phyloP scores from a whole-genome alignment of 257 asterid species.

The Penstemon newberryi region DNA sequence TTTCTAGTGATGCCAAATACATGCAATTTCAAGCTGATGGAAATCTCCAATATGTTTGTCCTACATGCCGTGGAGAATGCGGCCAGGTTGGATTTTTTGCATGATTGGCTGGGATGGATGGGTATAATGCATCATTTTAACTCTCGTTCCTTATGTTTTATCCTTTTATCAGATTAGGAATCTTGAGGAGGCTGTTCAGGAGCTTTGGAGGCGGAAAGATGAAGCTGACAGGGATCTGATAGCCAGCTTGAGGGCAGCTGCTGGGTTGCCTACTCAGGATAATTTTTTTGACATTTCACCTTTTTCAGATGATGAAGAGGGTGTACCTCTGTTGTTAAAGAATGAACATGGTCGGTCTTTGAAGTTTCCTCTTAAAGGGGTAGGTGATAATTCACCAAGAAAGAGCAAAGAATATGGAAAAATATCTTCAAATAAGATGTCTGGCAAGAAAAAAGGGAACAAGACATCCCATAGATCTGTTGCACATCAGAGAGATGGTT shows the following conservation, averaged over 20 bases:
- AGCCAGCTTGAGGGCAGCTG: constrained; percentile 80
- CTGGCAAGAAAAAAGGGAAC: constrained; percentile 59
- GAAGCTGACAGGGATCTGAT: constrained; percentile 83
- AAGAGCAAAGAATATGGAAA: constrained; percentile 71
- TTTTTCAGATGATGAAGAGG: constrained; percentile 94
- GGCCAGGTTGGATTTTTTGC: constrained; percentile 51
- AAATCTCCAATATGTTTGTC: constrained; percentile 86
- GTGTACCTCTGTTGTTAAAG: constrained; percentile 48
- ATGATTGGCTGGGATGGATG: constrained; percentile 20
- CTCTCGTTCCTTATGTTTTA: constrained; percentile 3
- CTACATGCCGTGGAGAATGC: constrained; percentile 94
- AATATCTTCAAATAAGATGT: constrained; percentile 68
- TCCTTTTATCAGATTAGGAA: constrained; percentile 53
- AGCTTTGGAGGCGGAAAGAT: constrained; percentile 95
- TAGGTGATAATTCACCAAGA: constrained; percentile 68
- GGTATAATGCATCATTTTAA: constrained; percentile 15
- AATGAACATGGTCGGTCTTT: constrained; percentile 66
- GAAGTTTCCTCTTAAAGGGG: constrained; percentile 81
- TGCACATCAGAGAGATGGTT: constrained; percentile 38
- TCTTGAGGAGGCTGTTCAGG: constrained; percentile 89
- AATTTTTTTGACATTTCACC: constrained; percentile 78
- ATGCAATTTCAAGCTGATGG: constrained; percentile 89
- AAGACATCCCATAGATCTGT: constrained; percentile 43
- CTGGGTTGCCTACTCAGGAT: constrained; percentile 97
- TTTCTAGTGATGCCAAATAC: constrained; percentile 81